Percentiles rank a stretch among this genome's conserved stretches.
Evolutionary conservation across 129 eudicot genomes (phyloP).

Genomic region (Lonicera japonica): DNA sequence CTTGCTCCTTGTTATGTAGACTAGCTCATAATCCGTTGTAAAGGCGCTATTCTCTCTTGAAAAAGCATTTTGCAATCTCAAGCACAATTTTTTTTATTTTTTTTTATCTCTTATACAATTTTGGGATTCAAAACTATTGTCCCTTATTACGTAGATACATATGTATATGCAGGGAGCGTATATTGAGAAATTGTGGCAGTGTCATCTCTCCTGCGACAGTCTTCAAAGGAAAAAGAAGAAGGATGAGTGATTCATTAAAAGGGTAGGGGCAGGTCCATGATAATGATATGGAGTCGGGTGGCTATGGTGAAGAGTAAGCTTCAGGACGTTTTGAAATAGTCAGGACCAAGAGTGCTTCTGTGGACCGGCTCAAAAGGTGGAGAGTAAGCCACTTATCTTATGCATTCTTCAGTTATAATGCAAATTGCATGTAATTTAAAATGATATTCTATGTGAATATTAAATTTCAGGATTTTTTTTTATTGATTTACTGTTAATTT

Average conservation of each 20-base stretch:
- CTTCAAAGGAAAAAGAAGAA: constrained; percentile 2
- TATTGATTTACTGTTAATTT: background rate
- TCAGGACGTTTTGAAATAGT: constrained; percentile 56
- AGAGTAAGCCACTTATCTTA: constrained; percentile 37
- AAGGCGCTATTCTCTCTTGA: too few species aligned
- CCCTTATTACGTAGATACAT: too few species aligned
- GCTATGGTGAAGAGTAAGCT: constrained; percentile 25
- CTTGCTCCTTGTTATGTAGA: too few species aligned
- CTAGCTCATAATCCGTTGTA: too few species aligned
- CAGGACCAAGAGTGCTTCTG: constrained; percentile 66
- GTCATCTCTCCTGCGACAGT: constrained; percentile 80
- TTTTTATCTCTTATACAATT: too few species aligned
- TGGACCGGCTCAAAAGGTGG: constrained; percentile 73
- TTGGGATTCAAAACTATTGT: too few species aligned
- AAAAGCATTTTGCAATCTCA: too few species aligned
- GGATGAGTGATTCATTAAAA: constrained; percentile 20
- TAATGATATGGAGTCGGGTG: constrained; percentile 45
- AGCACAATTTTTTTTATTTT: too few species aligned
- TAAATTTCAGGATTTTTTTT: background rate
- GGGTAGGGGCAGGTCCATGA: constrained; percentile 36
- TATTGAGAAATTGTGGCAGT: constrained; percentile 23
- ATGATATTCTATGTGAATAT: background rate
- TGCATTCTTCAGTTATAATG: background rate
- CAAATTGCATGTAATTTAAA: too few species aligned
- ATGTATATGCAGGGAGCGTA: background rate